phyloP scores from a whole-genome alignment of 1,284 basidiomycete genomes.

The Malassezia cuniculi region DNA sequence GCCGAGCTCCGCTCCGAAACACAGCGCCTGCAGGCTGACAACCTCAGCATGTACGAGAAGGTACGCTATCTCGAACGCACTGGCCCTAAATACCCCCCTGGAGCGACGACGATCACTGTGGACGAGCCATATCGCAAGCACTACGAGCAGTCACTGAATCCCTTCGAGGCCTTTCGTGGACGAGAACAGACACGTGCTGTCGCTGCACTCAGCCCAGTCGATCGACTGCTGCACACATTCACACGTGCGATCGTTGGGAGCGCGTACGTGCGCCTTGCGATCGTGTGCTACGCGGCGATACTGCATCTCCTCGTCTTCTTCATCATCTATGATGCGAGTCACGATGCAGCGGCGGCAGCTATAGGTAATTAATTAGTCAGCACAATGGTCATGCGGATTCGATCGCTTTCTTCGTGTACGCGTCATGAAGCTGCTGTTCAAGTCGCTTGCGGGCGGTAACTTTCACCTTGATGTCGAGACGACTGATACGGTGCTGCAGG shows the following conservation, averaged over 20 bases:
- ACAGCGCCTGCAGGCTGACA: constrained; percentile 34
- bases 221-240: constrained; percentile 70
- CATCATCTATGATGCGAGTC: constrained; percentile 47
- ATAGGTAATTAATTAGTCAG: not conserved
- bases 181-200: constrained; percentile 82
- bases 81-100: constrained; percentile 48
- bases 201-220: constrained; percentile 77
- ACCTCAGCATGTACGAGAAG: constrained; percentile 39
- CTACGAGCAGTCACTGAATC: constrained; percentile 93
- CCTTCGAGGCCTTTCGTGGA: constrained; percentile 90
- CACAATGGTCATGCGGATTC: too few relatives aligned
- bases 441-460: constrained; percentile 40
- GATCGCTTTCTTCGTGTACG: too few relatives aligned
- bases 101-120: constrained; percentile 20
- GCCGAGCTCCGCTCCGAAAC: constrained; percentile 53
- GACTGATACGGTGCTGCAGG: constrained; percentile 45
- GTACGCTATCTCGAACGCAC: constrained; percentile 31
- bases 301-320: constrained; percentile 68
- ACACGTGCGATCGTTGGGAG: constrained; percentile 77
- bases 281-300: constrained; percentile 65
- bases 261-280: constrained; percentile 55
- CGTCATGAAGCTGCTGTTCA: constrained; percentile 42
- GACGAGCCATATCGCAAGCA: constrained; percentile 68
- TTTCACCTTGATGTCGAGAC: constrained; percentile 41
- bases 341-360: not conserved